A percentile compares a stretch with the other conserved stretches of the same genome.
Conservation (phyloP, 352 stramenopile genomes). For the Phytophthora nicotianae region DNA sequence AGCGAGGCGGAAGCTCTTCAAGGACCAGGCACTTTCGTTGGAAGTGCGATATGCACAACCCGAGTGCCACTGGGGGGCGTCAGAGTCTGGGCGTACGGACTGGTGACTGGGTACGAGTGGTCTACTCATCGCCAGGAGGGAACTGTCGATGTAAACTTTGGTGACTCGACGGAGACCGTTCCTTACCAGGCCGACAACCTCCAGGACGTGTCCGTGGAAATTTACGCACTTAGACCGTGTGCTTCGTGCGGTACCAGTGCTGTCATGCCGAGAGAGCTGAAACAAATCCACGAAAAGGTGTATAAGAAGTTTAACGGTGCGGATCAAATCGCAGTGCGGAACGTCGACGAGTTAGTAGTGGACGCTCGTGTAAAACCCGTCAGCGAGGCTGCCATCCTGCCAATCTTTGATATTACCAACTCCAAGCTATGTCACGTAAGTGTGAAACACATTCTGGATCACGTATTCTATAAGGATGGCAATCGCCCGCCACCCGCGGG, state of each 20-base stretch:
- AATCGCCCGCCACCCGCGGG: neutral
- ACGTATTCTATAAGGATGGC: neutral
- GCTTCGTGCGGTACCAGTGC: conserved; percentile 12
- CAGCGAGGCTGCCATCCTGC: neutral
- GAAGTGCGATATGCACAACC: conserved; percentile 13
- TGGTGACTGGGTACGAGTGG: conserved; percentile 14
- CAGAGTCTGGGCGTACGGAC: conserved; percentile 17
- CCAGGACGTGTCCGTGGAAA: conserved; percentile 14
- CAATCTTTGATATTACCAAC: neutral
- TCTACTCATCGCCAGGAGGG: neutral
- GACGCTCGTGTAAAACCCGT: neutral
- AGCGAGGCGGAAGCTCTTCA: too few species aligned
- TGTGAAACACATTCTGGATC: neutral
- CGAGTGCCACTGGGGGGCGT: neutral
- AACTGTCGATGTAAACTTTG: conserved; percentile 12
- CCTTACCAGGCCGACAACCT: neutral
- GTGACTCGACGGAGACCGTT: neutral
- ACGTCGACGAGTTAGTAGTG: neutral
- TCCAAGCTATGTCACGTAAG: neutral
- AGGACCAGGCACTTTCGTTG: conserved; percentile 14
- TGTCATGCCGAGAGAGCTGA: conserved; percentile 12
- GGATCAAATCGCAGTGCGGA: neutral
- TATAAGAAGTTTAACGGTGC: conserved; percentile 21
- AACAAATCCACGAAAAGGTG: neutral
- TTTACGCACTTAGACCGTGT: conserved; percentile 14